Percentiles rank a stretch among this genome's conserved stretches.
These are phyloP conservation scores for Aphanomyces invadans DNA, from an alignment of 352 stramenopile genomes.

Conservation along the genomic window DNA sequence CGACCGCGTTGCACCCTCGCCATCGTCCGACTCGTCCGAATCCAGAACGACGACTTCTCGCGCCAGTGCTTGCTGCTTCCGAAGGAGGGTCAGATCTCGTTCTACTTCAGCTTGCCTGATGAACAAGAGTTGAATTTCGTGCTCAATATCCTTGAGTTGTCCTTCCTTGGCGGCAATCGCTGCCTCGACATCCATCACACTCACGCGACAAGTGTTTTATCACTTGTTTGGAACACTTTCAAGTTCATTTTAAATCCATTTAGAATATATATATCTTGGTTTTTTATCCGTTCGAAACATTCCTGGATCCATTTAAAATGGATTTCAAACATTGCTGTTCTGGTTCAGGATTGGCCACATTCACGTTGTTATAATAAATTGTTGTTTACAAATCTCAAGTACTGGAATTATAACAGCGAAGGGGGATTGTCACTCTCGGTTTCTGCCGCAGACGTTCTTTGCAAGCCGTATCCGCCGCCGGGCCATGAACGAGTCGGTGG, in stretches of 20 bases:
- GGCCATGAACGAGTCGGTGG: constrained; percentile 19
- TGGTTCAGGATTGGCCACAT: not conserved
- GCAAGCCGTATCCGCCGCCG: not conserved
- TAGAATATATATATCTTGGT: no score
- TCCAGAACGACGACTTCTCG: constrained; percentile 26
- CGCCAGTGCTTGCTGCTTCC: constrained; percentile 31
- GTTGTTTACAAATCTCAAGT: not conserved
- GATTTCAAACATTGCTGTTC: not conserved
- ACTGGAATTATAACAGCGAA: not conserved
- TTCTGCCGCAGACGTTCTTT: constrained; percentile 7
- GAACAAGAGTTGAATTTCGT: constrained; percentile 43
- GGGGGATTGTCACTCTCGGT: not conserved
- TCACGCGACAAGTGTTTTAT: not conserved
- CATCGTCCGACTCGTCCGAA: constrained; percentile 18
- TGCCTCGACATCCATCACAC: not conserved
- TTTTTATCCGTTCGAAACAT: no score
- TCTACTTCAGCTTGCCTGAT: constrained; percentile 46
- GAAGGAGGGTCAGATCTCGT: constrained; percentile 22
- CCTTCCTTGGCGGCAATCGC: constrained; percentile 23
- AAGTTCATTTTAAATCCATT: not conserved
- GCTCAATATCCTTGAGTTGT: constrained; percentile 43
- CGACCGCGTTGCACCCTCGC: not conserved
- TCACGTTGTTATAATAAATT: constrained; percentile 1
- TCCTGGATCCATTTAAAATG: not conserved
- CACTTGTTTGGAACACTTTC: not conserved